Conservation (phyloP, 371 early-diverging fungal species). For the Mucor velutinosus region DNA sequence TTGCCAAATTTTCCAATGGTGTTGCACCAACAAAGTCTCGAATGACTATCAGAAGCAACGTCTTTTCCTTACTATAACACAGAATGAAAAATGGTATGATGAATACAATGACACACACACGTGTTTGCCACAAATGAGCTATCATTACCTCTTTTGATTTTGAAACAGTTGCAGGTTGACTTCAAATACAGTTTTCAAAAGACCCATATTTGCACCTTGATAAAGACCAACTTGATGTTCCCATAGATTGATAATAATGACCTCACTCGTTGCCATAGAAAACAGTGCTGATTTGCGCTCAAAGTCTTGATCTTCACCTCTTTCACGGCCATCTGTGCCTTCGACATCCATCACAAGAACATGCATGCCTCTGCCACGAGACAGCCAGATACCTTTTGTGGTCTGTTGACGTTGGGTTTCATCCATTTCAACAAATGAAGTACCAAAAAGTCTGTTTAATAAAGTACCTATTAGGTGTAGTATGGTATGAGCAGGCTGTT, state of each 20-base stretch:
- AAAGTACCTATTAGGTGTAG: constrained; percentile 76
- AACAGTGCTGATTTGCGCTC: constrained; percentile 97
- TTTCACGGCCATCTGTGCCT: constrained; percentile 98
- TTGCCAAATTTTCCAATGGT: constrained; percentile 79
- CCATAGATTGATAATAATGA: constrained; percentile 97
- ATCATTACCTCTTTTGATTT: constrained; percentile 56
- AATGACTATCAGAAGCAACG: constrained; percentile 92
- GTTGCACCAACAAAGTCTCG: constrained; percentile 93
- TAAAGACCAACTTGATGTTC: constrained; percentile 97
- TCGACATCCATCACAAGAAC: constrained; percentile 97
- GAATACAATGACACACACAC: not conserved
- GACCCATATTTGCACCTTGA: constrained; percentile 99
- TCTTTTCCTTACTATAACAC: constrained; percentile 69
- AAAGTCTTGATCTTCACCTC: constrained; percentile 98
- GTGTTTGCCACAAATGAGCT: not conserved
- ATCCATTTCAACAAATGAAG: constrained; percentile 93
- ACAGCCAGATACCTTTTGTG: constrained; percentile 97
- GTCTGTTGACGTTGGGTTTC: constrained; percentile 87
- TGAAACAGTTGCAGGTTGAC: constrained; percentile 97
- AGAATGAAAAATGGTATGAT: not conserved
- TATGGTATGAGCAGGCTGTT: not conserved
- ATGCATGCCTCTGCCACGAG: constrained; percentile 80
- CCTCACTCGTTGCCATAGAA: constrained; percentile 94
- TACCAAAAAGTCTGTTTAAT: constrained; percentile 92
- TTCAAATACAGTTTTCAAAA: constrained; percentile 97